Percentiles rank a stretch among this genome's conserved stretches.
Evolutionary conservation across 192 early-diverging fungal genomes (phyloP).

Genomic region (Pecoramyces ruminantium): DNA sequence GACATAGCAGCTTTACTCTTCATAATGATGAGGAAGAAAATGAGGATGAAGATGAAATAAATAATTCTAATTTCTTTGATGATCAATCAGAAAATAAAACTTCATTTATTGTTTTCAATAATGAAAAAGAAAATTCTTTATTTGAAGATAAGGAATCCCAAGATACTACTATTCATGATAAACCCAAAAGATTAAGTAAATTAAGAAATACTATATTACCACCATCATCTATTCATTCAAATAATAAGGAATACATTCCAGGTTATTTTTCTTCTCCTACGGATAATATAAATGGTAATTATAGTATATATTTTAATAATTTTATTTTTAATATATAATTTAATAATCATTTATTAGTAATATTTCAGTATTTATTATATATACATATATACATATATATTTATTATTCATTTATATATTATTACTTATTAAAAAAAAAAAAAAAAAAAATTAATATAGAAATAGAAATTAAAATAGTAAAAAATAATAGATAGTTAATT

Average conservation of each 20-base stretch:
- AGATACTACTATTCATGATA: neutral
- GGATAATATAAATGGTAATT: neutral
- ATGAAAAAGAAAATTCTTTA: neutral
- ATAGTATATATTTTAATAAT: neutral
- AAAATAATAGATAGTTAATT: too few species aligned
- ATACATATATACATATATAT: too few species aligned
- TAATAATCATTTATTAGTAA: too few species aligned
- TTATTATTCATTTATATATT: too few species aligned
- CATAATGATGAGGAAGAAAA: neutral
- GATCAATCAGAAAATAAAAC: neutral
- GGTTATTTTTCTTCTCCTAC: neutral
- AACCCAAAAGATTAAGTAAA: neutral
- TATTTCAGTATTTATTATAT: too few species aligned
- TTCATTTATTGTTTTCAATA: neutral
- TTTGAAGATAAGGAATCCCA: neutral
- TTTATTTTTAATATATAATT: neutral
- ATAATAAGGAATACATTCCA: too few species aligned
- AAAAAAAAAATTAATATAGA: too few species aligned
- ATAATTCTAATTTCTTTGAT: neutral
- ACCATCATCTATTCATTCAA: too few species aligned
- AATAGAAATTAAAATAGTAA: too few species aligned
- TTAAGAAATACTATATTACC: neutral
- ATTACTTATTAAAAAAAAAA: too few species aligned
- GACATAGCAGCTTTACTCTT: neutral
- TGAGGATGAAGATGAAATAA: neutral